Percentiles rank a stretch among this genome's conserved stretches.
These are phyloP conservation scores for Mediolabrus comicus DNA, from an alignment of 108 stramenopile genomes.

Conservation along the genomic window DNA sequence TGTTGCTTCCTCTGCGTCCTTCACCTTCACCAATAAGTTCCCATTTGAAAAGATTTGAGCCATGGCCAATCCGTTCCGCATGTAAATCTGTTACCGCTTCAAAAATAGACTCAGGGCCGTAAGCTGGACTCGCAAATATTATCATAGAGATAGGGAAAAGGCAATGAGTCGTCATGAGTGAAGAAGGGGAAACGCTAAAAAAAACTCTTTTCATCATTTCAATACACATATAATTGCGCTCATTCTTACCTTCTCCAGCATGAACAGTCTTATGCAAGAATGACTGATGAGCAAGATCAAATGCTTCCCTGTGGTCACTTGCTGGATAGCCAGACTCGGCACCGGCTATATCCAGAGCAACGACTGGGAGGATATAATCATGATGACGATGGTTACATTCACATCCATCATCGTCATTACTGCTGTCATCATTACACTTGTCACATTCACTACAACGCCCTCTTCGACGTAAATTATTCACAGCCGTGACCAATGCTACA, in stretches of 20 bases:
- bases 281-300: constrained; percentile 37
- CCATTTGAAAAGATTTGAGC: constrained; percentile 33
- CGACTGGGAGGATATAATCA: constrained; percentile 29
- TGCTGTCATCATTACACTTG: neutral
- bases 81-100: constrained; percentile 36
- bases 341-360: constrained; percentile 36
- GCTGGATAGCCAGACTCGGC: constrained; percentile 38
- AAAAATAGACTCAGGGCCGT: constrained; percentile 38
- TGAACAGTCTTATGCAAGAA: constrained; percentile 44
- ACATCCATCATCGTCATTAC: neutral
- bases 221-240: no score
- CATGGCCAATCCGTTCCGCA: constrained; percentile 39
- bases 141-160: no score
- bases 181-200: no score
- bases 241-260: constrained; percentile 37
- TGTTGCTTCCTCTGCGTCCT: constrained; percentile 19
- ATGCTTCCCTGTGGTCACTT: constrained; percentile 32
- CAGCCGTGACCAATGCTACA: constrained; percentile 33
- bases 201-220: no score
- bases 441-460: constrained; percentile 18
- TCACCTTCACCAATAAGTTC: constrained; percentile 39
- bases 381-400: neutral
- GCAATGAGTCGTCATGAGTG: no score
- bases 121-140: no score
- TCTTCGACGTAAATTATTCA: constrained; percentile 30